A percentile compares a stretch with the other conserved stretches of the same genome.
Conservation (phyloP, 805 yeast genomes). For the Candida taoyuanica region DNA sequence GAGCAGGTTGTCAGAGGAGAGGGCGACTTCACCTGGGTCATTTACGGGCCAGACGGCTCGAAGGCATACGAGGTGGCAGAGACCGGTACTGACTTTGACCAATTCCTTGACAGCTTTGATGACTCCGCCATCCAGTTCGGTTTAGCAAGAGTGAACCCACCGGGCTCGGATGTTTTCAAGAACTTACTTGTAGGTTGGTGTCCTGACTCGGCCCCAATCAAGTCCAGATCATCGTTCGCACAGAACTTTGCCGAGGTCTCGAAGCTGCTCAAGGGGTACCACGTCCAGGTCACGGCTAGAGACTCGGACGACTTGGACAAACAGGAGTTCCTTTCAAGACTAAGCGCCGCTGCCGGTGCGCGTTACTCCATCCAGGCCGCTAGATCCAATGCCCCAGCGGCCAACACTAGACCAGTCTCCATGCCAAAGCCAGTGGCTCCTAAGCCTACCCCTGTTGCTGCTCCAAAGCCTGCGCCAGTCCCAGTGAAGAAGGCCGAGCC, state of each 20-base stretch:
- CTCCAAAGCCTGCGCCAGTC: slow-evolving; percentile 18
- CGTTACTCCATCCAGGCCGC: slow-evolving; percentile 68
- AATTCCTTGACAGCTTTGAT: slow-evolving; percentile 75
- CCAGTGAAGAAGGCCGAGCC: slow-evolving; percentile 22
- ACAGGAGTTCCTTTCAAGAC: slow-evolving; percentile 64
- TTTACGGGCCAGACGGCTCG: slow-evolving; percentile 67
- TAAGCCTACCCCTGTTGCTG: slow-evolving; percentile 19
- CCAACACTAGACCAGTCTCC: slow-evolving; percentile 29
- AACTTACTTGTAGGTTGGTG: slow-evolving; percentile 90
- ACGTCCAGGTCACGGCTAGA: slow-evolving; percentile 95
- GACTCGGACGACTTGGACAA: slow-evolving; percentile 86
- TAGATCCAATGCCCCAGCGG: slow-evolving; percentile 28
- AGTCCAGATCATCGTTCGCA: slow-evolving; percentile 71
- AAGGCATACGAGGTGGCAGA: slow-evolving; percentile 38
- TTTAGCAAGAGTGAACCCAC: slow-evolving; percentile 78
- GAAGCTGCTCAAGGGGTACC: slow-evolving; percentile 72
- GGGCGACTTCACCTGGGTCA: slow-evolving; percentile 64
- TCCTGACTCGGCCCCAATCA: slow-evolving; percentile 90
- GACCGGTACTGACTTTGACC: slow-evolving; percentile 62
- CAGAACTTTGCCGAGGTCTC: slow-evolving; percentile 73
- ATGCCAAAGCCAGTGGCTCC: slow-evolving; percentile 28
- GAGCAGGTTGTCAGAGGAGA: slow-evolving; percentile 78
- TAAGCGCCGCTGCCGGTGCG: slow-evolving; percentile 93
- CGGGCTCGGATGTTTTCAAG: slow-evolving; percentile 87
- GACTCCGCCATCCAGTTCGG: slow-evolving; percentile 92